Base-by-base conservation (phyloP, 2,329 filamentous ascomycete genomes). In the Fusarium chlamydosporum region DNA sequence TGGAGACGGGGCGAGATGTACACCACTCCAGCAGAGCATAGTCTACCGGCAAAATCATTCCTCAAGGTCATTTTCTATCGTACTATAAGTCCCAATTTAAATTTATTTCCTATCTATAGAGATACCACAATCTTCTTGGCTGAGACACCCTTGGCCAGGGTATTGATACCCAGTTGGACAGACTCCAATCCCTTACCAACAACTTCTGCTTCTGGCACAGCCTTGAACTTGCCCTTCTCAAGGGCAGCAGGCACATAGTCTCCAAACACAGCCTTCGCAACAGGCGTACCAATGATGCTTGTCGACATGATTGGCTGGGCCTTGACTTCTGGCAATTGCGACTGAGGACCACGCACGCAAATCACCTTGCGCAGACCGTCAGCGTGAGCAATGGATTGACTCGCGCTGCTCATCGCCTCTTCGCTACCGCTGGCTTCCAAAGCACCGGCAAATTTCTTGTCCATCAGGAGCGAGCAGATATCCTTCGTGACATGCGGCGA, bases 401-500 rank as follows among this genome's bases (percentile, higher is more conserved):
- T 53, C 0, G 41, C 20, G 7, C 37, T 40, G 18, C 15, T 35
- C 29, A 65, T 67, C 0, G 40, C 40, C 1, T 67, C 67, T 6
- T 67, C 63, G 4, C 48, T 37, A 6, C 67, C 67, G 1, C 57
- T 67, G 2, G 56, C 62, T 3, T 69, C 67, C 11, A 69, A 26
- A 1, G 52, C 67, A 4, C 67, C 67, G 0, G 62, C 67, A 0
- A 65, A 23, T 0, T 37, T 51, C 37, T 67, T 67, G 4, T 40
- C 23, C 1, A 34, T 41, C 2, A 65, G 47, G 1, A 65, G 51
- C 15, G 46, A 23, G 2, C 70, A 56, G 1, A 74, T 68, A 2
- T 71, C 69, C 3, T 65, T 58, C 6, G 60, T 62, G 2, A 72
- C 65, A 0, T 55, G 74, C 1, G 71, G 58, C 31, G 71, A 76